Evolutionary conservation across 495 filamentous ascomycete genomes (phyloP).

Genomic region (Penicillium soppii): DNA sequence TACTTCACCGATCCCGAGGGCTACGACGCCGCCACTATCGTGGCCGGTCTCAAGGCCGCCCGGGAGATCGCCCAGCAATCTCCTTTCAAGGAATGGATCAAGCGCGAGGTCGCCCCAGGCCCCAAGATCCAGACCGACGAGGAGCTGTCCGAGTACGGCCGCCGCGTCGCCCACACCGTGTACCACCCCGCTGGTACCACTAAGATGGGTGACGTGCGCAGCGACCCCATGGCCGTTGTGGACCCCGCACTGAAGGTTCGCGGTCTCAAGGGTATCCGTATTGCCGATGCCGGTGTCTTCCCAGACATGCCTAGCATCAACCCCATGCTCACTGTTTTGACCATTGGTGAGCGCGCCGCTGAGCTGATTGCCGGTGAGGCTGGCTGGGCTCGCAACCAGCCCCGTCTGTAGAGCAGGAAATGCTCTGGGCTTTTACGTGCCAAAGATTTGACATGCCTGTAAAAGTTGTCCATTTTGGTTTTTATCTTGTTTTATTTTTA

Average conservation of each 20-base stretch:
- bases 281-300: slow-evolving; percentile 69
- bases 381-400: slow-evolving; percentile 57
- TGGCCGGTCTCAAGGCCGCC: slow-evolving; percentile 72
- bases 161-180: slow-evolving; percentile 76
- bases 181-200: slow-evolving; percentile 86
- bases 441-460: slow-evolving; percentile 11
- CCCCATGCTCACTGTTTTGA: slow-evolving; percentile 67
- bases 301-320: slow-evolving; percentile 66
- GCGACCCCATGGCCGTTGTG: slow-evolving; percentile 66
- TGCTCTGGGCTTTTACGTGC: not conserved
- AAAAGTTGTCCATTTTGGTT: slow-evolving; percentile 1
- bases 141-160: slow-evolving; percentile 70
- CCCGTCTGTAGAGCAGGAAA: slow-evolving; percentile 34
- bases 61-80: slow-evolving; percentile 66
- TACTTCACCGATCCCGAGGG: slow-evolving; percentile 86
- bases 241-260: slow-evolving; percentile 55
- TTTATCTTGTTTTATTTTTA: slow-evolving; percentile 10
- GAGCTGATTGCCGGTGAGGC: slow-evolving; percentile 63
- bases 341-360: slow-evolving; percentile 62
- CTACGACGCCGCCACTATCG: slow-evolving; percentile 78
- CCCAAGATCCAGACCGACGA: slow-evolving; percentile 66
- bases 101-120: slow-evolving; percentile 75
- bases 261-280: slow-evolving; percentile 57
- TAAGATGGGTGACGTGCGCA: slow-evolving; percentile 72
- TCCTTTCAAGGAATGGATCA: slow-evolving; percentile 78